A percentile compares a stretch with the other conserved stretches of the same genome.
Evolutionary conservation across 345 rosid genomes (phyloP).

Genomic region (Rubroshorea leprosula): DNA sequence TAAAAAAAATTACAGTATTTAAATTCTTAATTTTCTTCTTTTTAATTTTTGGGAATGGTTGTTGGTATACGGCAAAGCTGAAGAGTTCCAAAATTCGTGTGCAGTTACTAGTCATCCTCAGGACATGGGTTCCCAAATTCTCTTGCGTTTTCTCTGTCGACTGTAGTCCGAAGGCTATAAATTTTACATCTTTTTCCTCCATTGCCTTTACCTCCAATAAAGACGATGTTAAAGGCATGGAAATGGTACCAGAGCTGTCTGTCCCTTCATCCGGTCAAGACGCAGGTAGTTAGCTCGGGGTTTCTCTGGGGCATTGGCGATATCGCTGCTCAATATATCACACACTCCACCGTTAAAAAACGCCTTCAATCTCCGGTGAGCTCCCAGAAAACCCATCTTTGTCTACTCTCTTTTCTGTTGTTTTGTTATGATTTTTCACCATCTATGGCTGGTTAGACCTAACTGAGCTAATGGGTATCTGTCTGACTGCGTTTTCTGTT

Average conservation of each 20-base stretch:
- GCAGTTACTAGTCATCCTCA: no score
- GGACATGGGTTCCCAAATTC: constrained; percentile 19
- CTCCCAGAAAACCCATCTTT: no score
- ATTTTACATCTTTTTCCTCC: no score
- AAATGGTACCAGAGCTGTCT: constrained; percentile 82
- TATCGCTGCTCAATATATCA: constrained; percentile 80
- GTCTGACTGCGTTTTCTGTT: not conserved
- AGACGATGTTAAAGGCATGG: constrained; percentile 64
- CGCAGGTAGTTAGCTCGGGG: constrained; percentile 86
- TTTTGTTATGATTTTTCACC: not conserved
- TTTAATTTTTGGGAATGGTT: no score
- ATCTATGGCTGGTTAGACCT: not conserved
- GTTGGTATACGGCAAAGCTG: no score
- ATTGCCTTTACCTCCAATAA: no score
- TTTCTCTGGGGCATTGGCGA: constrained; percentile 87
- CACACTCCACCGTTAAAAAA: constrained; percentile 57
- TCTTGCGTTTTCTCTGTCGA: not conserved
- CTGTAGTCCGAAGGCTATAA: not conserved
- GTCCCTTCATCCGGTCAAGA: constrained; percentile 64
- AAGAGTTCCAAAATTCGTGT: no score
- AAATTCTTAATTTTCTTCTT: no score
- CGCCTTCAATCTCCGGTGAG: constrained; percentile 40
- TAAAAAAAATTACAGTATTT: no score
- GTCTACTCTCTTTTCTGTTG: not conserved
- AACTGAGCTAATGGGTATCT: constrained; percentile 7